Evolutionary conservation across 202 grass and related monocot genomes (phyloP).

Genomic region (Schoenoplectus tabernaemontani): DNA sequence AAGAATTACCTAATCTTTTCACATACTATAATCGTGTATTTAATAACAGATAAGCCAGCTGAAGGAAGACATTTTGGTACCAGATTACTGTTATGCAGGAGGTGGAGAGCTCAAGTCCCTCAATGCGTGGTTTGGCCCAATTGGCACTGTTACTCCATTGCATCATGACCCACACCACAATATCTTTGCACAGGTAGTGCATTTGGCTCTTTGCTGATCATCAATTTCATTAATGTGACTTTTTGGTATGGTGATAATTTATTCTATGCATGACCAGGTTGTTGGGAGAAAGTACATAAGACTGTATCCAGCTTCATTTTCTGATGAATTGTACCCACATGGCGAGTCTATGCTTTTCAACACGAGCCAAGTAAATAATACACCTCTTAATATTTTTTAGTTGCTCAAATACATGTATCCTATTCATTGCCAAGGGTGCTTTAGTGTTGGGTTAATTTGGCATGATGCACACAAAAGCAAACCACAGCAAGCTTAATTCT

Average conservation of each 20-base stretch:
- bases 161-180: constrained; percentile 83
- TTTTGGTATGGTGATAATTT: constrained; percentile 1
- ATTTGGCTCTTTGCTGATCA: background rate
- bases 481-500: background rate
- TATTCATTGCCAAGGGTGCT: background rate
- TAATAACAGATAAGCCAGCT: constrained; percentile 70
- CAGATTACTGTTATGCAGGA: constrained; percentile 79
- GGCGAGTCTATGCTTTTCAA: constrained; percentile 65
- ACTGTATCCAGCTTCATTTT: constrained; percentile 62
- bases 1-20: background rate
- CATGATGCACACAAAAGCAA: background rate
- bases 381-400: background rate
- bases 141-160: constrained; percentile 67
- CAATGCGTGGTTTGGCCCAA: constrained; percentile 79
- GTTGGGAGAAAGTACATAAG: constrained; percentile 93
- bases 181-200: constrained; percentile 80
- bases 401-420: background rate
- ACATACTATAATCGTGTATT: constrained; percentile 14
- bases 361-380: constrained; percentile 72
- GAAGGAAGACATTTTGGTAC: constrained; percentile 65
- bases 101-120: constrained; percentile 60
- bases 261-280: constrained; percentile 42
- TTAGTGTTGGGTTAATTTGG: background rate
- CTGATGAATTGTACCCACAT: constrained; percentile 53
- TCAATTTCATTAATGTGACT: background rate